These are phyloP conservation scores for Metschnikowia similis DNA, from an alignment of 805 yeast genomes.

Conservation along the genomic window DNA sequence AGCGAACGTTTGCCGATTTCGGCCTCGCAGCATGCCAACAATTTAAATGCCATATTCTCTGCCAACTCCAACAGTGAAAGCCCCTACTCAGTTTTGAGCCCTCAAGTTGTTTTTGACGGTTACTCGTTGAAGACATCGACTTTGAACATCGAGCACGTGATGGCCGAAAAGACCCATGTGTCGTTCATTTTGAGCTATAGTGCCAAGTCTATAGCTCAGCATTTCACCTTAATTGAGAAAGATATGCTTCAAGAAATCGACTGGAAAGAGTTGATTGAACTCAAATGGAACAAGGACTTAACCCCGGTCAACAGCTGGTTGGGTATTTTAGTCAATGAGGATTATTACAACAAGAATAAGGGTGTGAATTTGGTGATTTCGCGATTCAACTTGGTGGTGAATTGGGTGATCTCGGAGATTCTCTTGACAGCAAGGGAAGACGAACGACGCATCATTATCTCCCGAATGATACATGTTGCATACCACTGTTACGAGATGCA, in stretches of 20 bases:
- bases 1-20: slow-evolving; percentile 7
- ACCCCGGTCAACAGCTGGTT: slow-evolving; percentile 81
- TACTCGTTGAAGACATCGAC: slow-evolving; percentile 27
- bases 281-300: slow-evolving; percentile 65
- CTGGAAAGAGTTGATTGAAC: slow-evolving; percentile 83
- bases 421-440: slow-evolving; percentile 58
- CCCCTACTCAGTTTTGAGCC: slow-evolving; percentile 16
- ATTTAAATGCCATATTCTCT: slow-evolving; percentile 7
- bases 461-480: slow-evolving; percentile 85
- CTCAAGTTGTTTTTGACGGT: slow-evolving; percentile 33
- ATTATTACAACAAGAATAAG: slow-evolving; percentile 42
- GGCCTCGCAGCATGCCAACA: slow-evolving; percentile 13
- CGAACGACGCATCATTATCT: slow-evolving; percentile 65
- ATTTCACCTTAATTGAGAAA: slow-evolving; percentile 80
- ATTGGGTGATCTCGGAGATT: slow-evolving; percentile 90
- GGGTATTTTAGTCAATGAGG: slow-evolving; percentile 58
- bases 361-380: slow-evolving; percentile 82
- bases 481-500: slow-evolving; percentile 67
- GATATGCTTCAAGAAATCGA: slow-evolving; percentile 83
- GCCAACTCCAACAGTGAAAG: slow-evolving; percentile 10
- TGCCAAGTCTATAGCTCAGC: slow-evolving; percentile 66
- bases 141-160: slow-evolving; percentile 36
- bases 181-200: slow-evolving; percentile 77
- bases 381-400: slow-evolving; percentile 82
- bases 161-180: slow-evolving; percentile 56